Percentiles rank a stretch among this genome's conserved stretches.
Conservation (phyloP, 2,329 filamentous ascomycete genomes). For the Zymoseptoria crescenta region DNA sequence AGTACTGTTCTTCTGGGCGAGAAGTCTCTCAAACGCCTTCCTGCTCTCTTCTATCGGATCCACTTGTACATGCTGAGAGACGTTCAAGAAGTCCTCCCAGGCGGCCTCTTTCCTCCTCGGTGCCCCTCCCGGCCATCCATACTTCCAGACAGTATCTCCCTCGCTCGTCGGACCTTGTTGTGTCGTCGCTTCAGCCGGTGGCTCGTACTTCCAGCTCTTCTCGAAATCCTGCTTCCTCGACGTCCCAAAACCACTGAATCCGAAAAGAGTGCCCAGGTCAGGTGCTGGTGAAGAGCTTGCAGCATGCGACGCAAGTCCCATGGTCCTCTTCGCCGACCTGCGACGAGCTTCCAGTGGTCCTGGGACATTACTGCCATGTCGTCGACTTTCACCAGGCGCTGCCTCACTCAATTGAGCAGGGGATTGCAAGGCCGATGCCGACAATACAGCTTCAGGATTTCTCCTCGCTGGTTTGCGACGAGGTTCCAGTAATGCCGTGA, state of each 20-base stretch:
- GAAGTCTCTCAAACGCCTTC: conserved; percentile 15
- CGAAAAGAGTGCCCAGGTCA: conserved; percentile 27
- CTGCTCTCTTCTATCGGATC: conserved; percentile 15
- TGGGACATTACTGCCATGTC: conserved; percentile 54
- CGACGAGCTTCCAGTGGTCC: conserved; percentile 55
- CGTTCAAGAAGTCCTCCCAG: conserved; percentile 10
- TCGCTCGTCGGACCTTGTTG: not conserved
- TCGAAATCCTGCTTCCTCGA: conserved; percentile 10
- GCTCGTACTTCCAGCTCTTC: conserved; percentile 20
- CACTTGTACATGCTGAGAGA: conserved; percentile 1
- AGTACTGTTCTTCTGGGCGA: conserved; percentile 3
- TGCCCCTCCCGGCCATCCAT: not conserved
- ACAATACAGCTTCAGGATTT: conserved; percentile 38
- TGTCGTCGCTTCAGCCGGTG: conserved; percentile 11
- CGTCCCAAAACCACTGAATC: conserved; percentile 13
- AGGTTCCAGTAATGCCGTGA: conserved; percentile 56
- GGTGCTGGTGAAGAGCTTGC: conserved; percentile 6
- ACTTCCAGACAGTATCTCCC: not conserved
- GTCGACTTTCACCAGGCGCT: conserved; percentile 19
- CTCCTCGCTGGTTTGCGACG: conserved; percentile 48
- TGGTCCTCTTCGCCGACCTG: conserved; percentile 48
- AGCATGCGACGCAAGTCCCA: conserved; percentile 32
- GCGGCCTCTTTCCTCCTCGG: conserved; percentile 3
- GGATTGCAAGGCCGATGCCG: too few species aligned
- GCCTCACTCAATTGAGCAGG: too few species aligned